phyloP scores from a whole-genome alignment of 257 asterid genomes.

The Parsonsia alboflavescens region DNA sequence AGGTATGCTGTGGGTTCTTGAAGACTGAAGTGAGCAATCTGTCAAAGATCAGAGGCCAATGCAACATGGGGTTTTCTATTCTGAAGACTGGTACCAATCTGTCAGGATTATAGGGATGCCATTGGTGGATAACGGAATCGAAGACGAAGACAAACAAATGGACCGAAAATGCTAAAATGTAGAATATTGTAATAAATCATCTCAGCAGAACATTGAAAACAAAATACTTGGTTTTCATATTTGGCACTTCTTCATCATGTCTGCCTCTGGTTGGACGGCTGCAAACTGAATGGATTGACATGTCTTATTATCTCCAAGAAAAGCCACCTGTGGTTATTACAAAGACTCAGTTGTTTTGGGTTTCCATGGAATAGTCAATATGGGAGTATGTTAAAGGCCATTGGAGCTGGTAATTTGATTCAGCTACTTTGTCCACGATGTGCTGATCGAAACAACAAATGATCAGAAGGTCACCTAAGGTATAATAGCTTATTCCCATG shows the following conservation, averaged over 20 bases:
- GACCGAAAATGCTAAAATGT: neutral
- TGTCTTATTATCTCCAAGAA: neutral
- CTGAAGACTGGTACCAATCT: too few relatives aligned
- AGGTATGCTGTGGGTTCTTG: too few relatives aligned
- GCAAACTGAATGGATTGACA: neutral
- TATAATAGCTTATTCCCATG: neutral
- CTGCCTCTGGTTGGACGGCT: neutral
- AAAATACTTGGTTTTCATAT: too few relatives aligned
- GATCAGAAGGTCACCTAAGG: neutral
- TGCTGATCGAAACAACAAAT: neutral
- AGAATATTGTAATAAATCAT: neutral
- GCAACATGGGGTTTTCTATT: too few relatives aligned
- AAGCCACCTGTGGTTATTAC: neutral
- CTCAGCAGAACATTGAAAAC: neutral
- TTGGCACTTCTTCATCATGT: neutral
- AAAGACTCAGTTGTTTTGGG: neutral
- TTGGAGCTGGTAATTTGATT: too few relatives aligned
- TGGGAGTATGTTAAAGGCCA: neutral
- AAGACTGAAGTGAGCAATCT: too few relatives aligned
- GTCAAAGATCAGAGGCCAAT: too few relatives aligned
- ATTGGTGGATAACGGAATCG: neutral
- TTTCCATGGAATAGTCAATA: neutral
- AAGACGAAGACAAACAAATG: neutral
- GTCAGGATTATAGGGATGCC: neutral
- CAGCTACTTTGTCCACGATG: neutral